Base-by-base conservation (phyloP, 2,329 filamentous ascomycete genomes). In the Alternaria ventricosa region DNA sequence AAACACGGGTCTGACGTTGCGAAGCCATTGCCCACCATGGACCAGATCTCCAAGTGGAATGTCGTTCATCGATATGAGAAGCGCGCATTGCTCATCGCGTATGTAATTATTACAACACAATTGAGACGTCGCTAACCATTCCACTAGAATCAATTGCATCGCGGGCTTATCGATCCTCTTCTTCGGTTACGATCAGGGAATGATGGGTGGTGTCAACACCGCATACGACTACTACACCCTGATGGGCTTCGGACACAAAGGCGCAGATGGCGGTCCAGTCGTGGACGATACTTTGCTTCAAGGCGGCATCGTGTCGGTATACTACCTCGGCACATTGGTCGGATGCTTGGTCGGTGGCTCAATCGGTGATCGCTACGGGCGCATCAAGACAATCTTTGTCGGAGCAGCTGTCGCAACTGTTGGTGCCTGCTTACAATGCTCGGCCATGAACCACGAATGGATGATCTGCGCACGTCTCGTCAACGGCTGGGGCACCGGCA, bases 401-500 rank as follows among this genome's bases (percentile, higher is more conserved):
- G 75, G 73, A n/a, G 66, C 71, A 7, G 66, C 63, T n/a, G 66
- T 74, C 15, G 72, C 62, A 2, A 64, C 72, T 10, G 50, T 77
- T 6, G 90, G 90, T 1, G 90, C 90, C 0, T 79, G 82, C 15
- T 76, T 93, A 65, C 90, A 93, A 76, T 87, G 86, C 65, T 88
- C 88, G 1, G 88, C 90, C 0, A 85, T 87, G 79, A 91, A 90
- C 67, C 82, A 87, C 46, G 81, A 85, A 27, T 92, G 89, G 90
- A 78, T 74, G 85, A 63, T 65, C 20, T 67, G 64, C 83, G 86
- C 87, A 12, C 87, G 88, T 28, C 80, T 86, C 15, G 81, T 90
- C 36, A 90, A 89, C 59, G 88, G 89, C 6, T 86, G 89, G 49
- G 90, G 90, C 4, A 92, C 89, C 3, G 90, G 90, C 23, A 87